These are phyloP conservation scores for Oryza brachyantha DNA, from an alignment of 176 grass and related monocot genomes.

Conservation along the genomic window DNA sequence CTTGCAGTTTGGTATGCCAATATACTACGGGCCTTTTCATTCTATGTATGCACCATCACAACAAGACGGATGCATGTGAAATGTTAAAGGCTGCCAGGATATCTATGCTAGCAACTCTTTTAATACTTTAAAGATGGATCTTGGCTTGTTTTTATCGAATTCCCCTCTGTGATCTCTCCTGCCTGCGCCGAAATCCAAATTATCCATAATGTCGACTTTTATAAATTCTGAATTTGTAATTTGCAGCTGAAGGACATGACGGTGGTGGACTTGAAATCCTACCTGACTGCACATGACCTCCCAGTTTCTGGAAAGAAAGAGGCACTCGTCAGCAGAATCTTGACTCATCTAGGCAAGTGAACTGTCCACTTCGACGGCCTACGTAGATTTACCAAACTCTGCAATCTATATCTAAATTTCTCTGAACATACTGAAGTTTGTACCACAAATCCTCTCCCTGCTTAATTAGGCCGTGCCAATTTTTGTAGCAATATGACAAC, in stretches of 20 bases:
- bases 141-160: neutral
- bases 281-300: conserved; percentile 65
- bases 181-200: neutral
- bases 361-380: neutral
- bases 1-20: neutral
- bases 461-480: neutral
- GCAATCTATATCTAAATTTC: neutral
- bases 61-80: neutral
- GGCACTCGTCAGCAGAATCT: conserved; percentile 67
- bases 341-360: conserved; percentile 89
- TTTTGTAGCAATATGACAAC: conserved; percentile 17
- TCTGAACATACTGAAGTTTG: neutral
- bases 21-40: neutral
- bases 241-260: conserved; percentile 85
- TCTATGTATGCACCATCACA: neutral
- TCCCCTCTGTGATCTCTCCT: neutral
- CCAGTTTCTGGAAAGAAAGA: conserved; percentile 87
- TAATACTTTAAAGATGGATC: conserved; percentile 7
- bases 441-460: neutral
- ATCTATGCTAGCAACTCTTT: neutral
- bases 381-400: neutral
- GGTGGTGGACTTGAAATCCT: conserved; percentile 66
- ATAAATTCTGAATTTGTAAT: conserved; percentile 6
- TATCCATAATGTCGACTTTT: neutral
- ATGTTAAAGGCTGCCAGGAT: neutral